These are phyloP conservation scores for Psilocybe tampanensis DNA, from an alignment of 768 basidiomycete species.

Conservation along the genomic window DNA sequence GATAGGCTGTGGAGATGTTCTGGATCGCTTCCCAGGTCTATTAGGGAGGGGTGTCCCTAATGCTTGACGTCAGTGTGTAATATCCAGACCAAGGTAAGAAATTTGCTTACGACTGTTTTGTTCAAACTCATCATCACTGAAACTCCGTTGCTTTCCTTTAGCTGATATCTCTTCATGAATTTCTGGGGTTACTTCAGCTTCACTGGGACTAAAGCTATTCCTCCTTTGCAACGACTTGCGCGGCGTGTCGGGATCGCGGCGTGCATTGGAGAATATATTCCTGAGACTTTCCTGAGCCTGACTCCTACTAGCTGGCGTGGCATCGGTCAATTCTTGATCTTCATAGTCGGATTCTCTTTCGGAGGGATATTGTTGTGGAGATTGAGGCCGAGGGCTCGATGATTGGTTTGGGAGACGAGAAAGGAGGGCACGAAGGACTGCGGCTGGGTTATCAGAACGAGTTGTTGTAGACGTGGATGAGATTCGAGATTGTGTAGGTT, in stretches of 20 bases:
- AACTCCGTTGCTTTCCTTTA: slow-evolving; percentile 57
- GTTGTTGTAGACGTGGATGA: slow-evolving; percentile 24
- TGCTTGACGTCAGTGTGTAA: background rate
- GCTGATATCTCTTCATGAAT: slow-evolving; percentile 40
- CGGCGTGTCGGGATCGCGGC: slow-evolving; percentile 68
- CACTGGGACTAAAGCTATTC: slow-evolving; percentile 63
- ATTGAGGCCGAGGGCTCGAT: slow-evolving; percentile 21
- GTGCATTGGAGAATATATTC: slow-evolving; percentile 66
- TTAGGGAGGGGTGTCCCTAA: slow-evolving; percentile 21
- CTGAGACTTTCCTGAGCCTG: slow-evolving; percentile 58
- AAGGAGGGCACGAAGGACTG: slow-evolving; percentile 64
- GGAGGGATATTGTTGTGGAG: slow-evolving; percentile 37
- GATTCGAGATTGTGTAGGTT: slow-evolving; percentile 36
- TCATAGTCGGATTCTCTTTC: slow-evolving; percentile 65
- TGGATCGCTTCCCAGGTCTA: slow-evolving; percentile 38
- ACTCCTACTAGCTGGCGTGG: slow-evolving; percentile 39
- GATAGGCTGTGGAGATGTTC: slow-evolving; percentile 41
- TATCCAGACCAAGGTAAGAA: slow-evolving; percentile 1
- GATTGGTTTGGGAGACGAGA: slow-evolving; percentile 48
- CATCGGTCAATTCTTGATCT: slow-evolving; percentile 38
- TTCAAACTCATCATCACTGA: slow-evolving; percentile 72
- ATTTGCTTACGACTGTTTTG: slow-evolving; percentile 48
- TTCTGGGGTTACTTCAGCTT: slow-evolving; percentile 58
- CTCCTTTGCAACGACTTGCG: slow-evolving; percentile 46
- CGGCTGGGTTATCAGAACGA: slow-evolving; percentile 48